Percentiles rank a stretch among this genome's conserved stretches.
phyloP scores from a whole-genome alignment of 2,329 filamentous ascomycete species.

The Alternaria arborescens region DNA sequence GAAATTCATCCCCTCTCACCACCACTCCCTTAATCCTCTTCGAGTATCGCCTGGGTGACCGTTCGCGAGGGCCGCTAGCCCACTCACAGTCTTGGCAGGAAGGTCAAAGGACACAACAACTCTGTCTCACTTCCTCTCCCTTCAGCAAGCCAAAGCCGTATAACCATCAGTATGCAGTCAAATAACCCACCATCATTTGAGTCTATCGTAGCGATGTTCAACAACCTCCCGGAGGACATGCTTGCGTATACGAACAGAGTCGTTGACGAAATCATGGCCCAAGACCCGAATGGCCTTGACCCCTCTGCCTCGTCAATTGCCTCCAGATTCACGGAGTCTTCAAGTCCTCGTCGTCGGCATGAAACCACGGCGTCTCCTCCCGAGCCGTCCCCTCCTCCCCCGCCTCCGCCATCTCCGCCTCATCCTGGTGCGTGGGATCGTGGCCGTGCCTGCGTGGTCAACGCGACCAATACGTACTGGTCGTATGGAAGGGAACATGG shows the following conservation, averaged over 20 bases:
- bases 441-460: neutral
- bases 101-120: neutral
- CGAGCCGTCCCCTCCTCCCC: neutral
- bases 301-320: neutral
- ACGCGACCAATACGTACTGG: slow-evolving; percentile 3
- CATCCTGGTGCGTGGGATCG: neutral
- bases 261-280: neutral
- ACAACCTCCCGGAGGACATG: neutral
- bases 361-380: neutral
- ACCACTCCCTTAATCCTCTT: neutral
- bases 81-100: neutral
- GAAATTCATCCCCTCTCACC: neutral
- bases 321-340: neutral
- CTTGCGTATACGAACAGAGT: neutral
- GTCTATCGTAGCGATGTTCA: neutral
- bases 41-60: neutral
- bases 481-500: neutral
- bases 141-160: neutral
- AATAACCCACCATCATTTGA: neutral
- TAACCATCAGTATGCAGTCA: neutral
- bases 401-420: neutral
- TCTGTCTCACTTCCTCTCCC: neutral
- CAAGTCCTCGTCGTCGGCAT: neutral
- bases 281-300: neutral
- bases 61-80: neutral